These are phyloP conservation scores for Candolleomyces aberdarensis DNA, from an alignment of 768 basidiomycete species.

Conservation along the genomic window DNA sequence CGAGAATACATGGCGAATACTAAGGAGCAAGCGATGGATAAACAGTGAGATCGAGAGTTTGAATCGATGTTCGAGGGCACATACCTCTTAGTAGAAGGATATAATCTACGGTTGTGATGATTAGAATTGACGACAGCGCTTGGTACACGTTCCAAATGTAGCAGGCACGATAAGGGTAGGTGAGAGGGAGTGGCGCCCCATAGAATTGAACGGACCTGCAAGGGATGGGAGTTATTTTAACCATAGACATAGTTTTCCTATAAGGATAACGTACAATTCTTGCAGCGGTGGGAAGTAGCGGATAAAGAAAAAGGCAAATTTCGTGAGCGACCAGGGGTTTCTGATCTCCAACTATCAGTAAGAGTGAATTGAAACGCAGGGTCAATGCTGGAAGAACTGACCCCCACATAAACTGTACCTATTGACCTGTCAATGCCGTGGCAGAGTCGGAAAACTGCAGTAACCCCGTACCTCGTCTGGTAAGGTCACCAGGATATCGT, in stretches of 20 bases:
- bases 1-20: not conserved
- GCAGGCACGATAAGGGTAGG: conserved; percentile 37
- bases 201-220: conserved; percentile 31
- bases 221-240: not conserved
- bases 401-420: conserved; percentile 42
- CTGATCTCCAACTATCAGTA: not conserved
- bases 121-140: conserved; percentile 26
- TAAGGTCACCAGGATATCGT: conserved; percentile 39
- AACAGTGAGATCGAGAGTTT: too few species aligned
- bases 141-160: conserved; percentile 42
- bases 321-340: conserved; percentile 29
- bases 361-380: not conserved
- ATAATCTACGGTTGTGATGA: conserved; percentile 31
- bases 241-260: not conserved
- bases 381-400: conserved; percentile 18
- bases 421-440: not conserved
- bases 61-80: not conserved
- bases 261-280: conserved; percentile 26
- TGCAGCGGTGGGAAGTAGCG: conserved; percentile 36
- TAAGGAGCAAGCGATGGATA: not conserved
- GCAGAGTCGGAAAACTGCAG: not conserved
- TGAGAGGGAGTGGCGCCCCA: conserved; percentile 23
- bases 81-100: conserved; percentile 39
- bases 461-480: conserved; percentile 34
- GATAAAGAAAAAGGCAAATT: conserved; percentile 32